phyloP scores from a whole-genome alignment of 2,329 filamentous ascomycete species.

The Colletotrichum sp. region DNA sequence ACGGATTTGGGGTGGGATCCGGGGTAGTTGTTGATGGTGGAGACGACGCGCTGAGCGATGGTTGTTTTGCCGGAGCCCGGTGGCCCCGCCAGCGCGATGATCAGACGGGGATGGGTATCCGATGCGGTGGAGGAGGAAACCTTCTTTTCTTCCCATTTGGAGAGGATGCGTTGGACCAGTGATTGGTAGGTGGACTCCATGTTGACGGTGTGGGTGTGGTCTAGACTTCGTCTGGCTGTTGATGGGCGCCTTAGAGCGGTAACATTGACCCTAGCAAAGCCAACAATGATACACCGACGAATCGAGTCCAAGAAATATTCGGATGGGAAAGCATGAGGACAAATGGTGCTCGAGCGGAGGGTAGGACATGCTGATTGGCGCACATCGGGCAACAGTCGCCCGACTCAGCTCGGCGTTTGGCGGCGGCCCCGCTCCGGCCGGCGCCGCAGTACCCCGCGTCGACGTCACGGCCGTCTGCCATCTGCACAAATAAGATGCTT shows the following conservation, averaged over 20 bases:
- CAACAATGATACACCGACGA: background rate
- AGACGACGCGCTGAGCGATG: slow-evolving; percentile 26
- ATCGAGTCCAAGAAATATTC: background rate
- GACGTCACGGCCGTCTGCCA: background rate
- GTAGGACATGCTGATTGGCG: background rate
- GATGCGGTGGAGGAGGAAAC: background rate
- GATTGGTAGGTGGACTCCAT: slow-evolving; percentile 31
- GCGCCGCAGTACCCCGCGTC: slow-evolving; percentile 10
- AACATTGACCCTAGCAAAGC: background rate
- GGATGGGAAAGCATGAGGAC: background rate
- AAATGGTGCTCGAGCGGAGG: background rate
- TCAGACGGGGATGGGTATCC: slow-evolving; percentile 19
- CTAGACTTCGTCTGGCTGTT: background rate
- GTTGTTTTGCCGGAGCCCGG: slow-evolving; percentile 36
- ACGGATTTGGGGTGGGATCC: slow-evolving; percentile 3
- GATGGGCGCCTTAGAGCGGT: background rate
- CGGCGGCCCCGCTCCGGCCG: slow-evolving; percentile 10
- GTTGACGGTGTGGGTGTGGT: background rate
- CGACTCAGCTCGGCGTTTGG: slow-evolving; percentile 1
- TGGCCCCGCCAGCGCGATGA: slow-evolving; percentile 35
- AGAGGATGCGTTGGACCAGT: slow-evolving; percentile 24
- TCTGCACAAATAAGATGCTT: background rate
- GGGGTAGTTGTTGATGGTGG: background rate
- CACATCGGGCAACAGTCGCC: slow-evolving; percentile 3
- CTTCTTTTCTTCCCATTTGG: slow-evolving; percentile 25